These are phyloP conservation scores for Ambrosia artemisiifolia DNA, from an alignment of 129 eudicot genomes.

Conservation along the genomic window DNA sequence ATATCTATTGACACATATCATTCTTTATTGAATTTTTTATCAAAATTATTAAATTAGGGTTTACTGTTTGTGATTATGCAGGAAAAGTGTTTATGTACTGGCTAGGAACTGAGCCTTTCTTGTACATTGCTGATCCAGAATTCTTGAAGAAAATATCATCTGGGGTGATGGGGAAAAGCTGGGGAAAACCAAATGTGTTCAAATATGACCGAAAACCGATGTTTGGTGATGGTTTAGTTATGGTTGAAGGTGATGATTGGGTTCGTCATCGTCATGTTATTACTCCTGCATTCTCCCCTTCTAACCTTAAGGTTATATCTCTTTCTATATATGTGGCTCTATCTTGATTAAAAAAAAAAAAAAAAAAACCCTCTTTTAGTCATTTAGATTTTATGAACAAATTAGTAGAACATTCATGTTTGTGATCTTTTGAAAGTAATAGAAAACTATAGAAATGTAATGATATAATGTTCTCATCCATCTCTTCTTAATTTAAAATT, in stretches of 20 bases:
- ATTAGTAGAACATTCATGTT: no score
- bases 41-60: not conserved
- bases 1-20: no score
- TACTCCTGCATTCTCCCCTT: slow-evolving; percentile 86
- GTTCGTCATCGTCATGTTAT: slow-evolving; percentile 84
- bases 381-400: no score
- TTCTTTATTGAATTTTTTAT: no score
- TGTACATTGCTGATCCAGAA: slow-evolving; percentile 78
- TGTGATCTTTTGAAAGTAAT: no score
- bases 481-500: no score
- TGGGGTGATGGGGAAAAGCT: slow-evolving; percentile 68
- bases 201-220: slow-evolving; percentile 74
- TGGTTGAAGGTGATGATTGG: slow-evolving; percentile 96
- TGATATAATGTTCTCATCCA: no score
- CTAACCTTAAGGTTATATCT: slow-evolving; percentile 69
- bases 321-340: slow-evolving; percentile 3
- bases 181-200: slow-evolving; percentile 95
- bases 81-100: slow-evolving; percentile 89
- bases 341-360: no score
- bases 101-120: slow-evolving; percentile 92
- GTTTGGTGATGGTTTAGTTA: slow-evolving; percentile 84
- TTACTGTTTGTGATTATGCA: slow-evolving; percentile 27
- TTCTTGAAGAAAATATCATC: slow-evolving; percentile 67
- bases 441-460: no score
- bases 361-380: no score